A percentile compares a stretch with the other conserved stretches of the same genome.
phyloP scores from a whole-genome alignment of 2,329 filamentous ascomycete genomes.

The Cordyceps pruinosa region DNA sequence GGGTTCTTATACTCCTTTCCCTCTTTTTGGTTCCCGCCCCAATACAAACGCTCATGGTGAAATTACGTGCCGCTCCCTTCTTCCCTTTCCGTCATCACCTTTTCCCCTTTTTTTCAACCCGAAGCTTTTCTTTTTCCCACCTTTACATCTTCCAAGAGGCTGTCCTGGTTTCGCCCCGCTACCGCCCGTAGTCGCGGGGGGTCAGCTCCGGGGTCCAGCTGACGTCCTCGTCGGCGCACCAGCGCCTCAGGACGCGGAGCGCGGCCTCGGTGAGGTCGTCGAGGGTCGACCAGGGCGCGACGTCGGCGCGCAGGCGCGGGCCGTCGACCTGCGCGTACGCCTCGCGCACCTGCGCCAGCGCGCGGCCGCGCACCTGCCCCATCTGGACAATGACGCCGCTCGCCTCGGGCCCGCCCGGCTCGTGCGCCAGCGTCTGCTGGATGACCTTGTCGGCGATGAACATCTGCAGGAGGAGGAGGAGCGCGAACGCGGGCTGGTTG shows the following conservation, averaged over 20 bases:
- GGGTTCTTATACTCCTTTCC: background rate
- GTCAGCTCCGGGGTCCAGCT: slow-evolving; percentile 37
- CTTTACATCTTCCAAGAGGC: background rate
- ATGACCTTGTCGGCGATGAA: slow-evolving; percentile 40
- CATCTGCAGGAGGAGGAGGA: slow-evolving; percentile 38
- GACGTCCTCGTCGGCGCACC: slow-evolving; percentile 39
- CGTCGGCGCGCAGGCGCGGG: slow-evolving; percentile 23
- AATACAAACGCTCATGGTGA: slow-evolving; percentile 17
- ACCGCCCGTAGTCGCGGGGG: slow-evolving; percentile 11
- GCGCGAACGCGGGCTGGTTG: slow-evolving; percentile 33
- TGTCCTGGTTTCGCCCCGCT: background rate
- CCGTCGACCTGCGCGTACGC: slow-evolving; percentile 24
- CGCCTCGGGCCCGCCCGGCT: slow-evolving; percentile 11
- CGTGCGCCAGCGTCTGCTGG: slow-evolving; percentile 25
- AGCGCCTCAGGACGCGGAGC: slow-evolving; percentile 35
- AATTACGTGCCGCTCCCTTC: background rate
- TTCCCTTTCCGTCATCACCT: background rate
- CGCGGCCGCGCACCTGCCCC: slow-evolving; percentile 21
- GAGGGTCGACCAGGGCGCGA: slow-evolving; percentile 36
- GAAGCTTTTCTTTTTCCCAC: background rate
- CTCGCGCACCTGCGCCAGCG: slow-evolving; percentile 27
- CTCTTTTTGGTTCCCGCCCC: too few species aligned
- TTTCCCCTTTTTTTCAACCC: background rate
- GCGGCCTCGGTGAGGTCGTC: slow-evolving; percentile 36
- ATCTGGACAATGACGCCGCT: slow-evolving; percentile 19